A percentile compares a stretch with the other conserved stretches of the same genome.
Conservation (phyloP, 148 eudicot genomes). For the Rhododendron williamsianum region DNA sequence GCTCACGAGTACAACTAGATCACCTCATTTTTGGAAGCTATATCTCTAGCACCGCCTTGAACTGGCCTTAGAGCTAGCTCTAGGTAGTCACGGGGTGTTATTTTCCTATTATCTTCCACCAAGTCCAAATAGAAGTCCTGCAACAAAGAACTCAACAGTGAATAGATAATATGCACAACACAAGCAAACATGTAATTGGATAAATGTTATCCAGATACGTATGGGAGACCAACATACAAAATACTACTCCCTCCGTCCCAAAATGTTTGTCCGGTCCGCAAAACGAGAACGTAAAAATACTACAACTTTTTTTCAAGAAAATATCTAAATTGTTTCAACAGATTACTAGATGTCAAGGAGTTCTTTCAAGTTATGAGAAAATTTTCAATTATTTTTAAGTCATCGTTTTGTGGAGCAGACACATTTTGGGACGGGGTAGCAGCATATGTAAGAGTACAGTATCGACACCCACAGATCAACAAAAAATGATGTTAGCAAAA, state of each 20-base stretch:
- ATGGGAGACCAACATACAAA: conserved; percentile 1
- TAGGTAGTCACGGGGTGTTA: conserved; percentile 95
- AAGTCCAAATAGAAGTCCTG: conserved; percentile 94
- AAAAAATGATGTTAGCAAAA: neutral
- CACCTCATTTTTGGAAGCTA: conserved; percentile 94
- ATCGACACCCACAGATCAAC: neutral
- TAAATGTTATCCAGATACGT: neutral
- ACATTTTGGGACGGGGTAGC: neutral
- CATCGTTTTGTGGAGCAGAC: neutral
- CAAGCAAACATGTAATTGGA: conserved; percentile 8
- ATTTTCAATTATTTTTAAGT: neutral
- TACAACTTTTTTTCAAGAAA: neutral
- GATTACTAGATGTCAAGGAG: neutral
- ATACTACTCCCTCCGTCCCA: neutral
- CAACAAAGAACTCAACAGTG: conserved; percentile 1
- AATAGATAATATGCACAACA: neutral
- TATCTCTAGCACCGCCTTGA: conserved; percentile 62
- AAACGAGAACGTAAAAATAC: neutral
- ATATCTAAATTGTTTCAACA: neutral
- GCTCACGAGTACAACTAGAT: neutral
- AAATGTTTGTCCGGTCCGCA: neutral
- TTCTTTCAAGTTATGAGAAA: neutral
- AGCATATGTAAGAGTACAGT: neutral
- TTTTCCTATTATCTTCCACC: conserved; percentile 80
- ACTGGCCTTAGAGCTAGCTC: conserved; percentile 88